Evolutionary conservation across 192 early-diverging fungal genomes (phyloP), one percentile per base, ranked within the genome.

Genomic region (Mortierella antarctica): DNA sequence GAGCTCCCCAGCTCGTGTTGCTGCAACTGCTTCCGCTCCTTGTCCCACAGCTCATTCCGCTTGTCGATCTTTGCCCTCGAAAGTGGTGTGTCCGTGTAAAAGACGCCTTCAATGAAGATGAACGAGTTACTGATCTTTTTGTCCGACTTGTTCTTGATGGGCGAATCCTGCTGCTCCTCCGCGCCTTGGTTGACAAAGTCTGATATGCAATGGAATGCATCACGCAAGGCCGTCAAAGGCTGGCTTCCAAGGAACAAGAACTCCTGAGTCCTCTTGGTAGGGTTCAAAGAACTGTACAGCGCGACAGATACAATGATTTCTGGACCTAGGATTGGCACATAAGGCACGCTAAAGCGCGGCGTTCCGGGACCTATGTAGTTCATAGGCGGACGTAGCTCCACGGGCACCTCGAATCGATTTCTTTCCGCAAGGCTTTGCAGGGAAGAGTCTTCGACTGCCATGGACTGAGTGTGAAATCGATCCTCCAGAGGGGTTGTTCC

Each of bases 51-150:
- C n/a, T 55, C 51, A 52, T 62, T 15, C n/a, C 64, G 65, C 12
- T 62, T 61, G 6, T 80, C 77, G 15, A 72, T 57, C 54, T 62
- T 55, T 48, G 89, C 91, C 9, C 82, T 74, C 7, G 85, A 76
- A 40, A 89, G 80, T 17, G 93, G 85, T 62, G 85, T 78, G 68
- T 95, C 94, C 69, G 80, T 88, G 82, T 93, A 95, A 76, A 94
- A 94, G 1, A 84, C 83, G 17, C 90, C 85, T 51, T 95, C 92
- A 72, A 95, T 93, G 60, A 92, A 92, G 50, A 95, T 89, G 78
- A 90, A 95, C 67, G 88, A 89, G 15, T 89, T 85, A 48, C 84
- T 87, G 14, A 75, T 83, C 82, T 92, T 92, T 58, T 70, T 86
- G 8, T 80, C 71, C 60, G 75, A 70, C 13, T 85, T 87, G 71